Evolutionary conservation across 1,139 yeast genomes (phyloP), one percentile per base, ranked within the genome.

Genomic region (Nakaseomyces kungkrabaensis): DNA sequence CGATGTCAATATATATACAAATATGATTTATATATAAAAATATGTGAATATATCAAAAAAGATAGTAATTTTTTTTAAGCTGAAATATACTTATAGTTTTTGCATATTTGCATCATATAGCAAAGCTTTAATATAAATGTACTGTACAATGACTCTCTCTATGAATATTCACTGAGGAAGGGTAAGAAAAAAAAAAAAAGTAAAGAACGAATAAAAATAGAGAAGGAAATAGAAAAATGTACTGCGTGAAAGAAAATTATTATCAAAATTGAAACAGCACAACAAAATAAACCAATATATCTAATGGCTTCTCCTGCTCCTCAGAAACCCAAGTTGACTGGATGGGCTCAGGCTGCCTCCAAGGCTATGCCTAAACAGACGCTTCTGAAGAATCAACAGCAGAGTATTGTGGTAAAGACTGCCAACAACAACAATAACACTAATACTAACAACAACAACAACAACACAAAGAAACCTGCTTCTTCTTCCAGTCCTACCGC

Each of bases 281-380:
- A 17, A 17, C 22, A 17, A 17, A 17, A 2, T n/a, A n/a, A 17
- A 17, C 22, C 22, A 17, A 17, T 17, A 17, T 13, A 37, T 8
- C n/a, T 47, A 11, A 48, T 52, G 32, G 45, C 55, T 26, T 38
- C 54, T 29, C 41, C 53, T 6, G 49, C 48, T 34, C 38, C 46
- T 9, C 50, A 50, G 37, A 52, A 54, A 44, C 60, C 63, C 26
- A 60, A 59, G 48, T 51, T 61, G 45, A 60, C 64, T 10, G 64
- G 65, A 3, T 61, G 67, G 67, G 67, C 65, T 1, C 66, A 62
- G 48, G 66, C 65, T 29, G 66, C 66, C n/a, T 60, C 66, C 13
- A 58, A 55, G 49, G 53, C 61, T n/a, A 49, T 55, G 43, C 61
- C 62, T 27, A 53, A 54, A 45, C 48, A 45, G 32, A 33, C 33